Base-by-base conservation (phyloP, 208 protist species). In the Herpetomonas muscarum region DNA sequence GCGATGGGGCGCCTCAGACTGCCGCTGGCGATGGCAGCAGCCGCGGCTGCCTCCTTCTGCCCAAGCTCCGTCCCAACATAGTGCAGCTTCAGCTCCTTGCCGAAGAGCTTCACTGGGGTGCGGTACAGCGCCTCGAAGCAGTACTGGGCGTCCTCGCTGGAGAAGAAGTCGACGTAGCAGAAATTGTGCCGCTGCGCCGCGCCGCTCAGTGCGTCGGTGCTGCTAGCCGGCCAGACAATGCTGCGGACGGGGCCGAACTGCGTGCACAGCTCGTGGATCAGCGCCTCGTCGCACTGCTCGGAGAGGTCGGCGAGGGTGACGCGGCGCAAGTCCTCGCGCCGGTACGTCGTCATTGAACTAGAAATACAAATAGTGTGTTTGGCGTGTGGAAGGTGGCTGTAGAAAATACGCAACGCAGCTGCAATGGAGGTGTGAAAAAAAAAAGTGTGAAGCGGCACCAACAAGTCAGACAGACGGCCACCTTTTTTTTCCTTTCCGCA, bases 111-210 rank as follows among this genome's bases (percentile, higher is more conserved):
- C 44, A 87, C 64, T 1, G 61, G 81, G 32, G 74, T 64, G 29
- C 70, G 71, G 52, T 80, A 66, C 3, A 94, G 61, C 0, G 76
- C 83, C 61, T 94, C 76, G 57, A 76, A 94, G 77, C 84, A 91
- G 70, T 94, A 94, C 68, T 94, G 91, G 17, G 87, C 87, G 53
- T 94, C 87, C 71, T 94, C 84, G 26, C 64, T 63, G 55, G 76
- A 78, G 44, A 60, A 37, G 45, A 85, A 94, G 58, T 90, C 77
- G 13, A 90, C 84, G 60, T 83, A 92, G 67, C 87, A 94, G 56
- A 71, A 81, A 17, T 61, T 79, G 46, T 74, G 79, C 13, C 74
- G 79, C 48, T 84, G 81, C 13, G 65, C 64, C 25, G 56, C 66
- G 34, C 81, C 87, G 42, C 49, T 74, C 10, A 77, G 52, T 51